Evolutionary conservation across 768 basidiomycete species (phyloP).

Genomic region (Dentipellis fragilis): DNA sequence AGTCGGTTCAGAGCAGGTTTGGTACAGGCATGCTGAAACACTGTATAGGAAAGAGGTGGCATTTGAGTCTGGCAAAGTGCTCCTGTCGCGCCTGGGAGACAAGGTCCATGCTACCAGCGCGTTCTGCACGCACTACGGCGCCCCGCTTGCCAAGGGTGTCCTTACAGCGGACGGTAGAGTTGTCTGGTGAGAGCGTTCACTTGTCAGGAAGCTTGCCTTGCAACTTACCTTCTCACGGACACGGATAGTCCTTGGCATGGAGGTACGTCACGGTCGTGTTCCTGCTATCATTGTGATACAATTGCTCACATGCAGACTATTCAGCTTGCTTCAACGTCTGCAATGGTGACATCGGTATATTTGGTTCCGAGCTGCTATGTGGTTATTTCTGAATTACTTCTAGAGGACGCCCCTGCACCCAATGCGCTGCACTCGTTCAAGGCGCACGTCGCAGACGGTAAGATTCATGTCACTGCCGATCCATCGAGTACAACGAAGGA

Average conservation of each 20-base stretch:
- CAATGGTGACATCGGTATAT: constrained; percentile 70
- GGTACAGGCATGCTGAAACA: background rate
- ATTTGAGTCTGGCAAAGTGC: constrained; percentile 70
- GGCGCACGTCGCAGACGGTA: constrained; percentile 52
- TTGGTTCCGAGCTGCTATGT: background rate
- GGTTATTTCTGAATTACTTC: constrained; percentile 10
- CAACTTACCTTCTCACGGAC: background rate
- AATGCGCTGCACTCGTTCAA: constrained; percentile 73
- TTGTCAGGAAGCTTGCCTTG: background rate
- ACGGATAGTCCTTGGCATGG: constrained; percentile 73
- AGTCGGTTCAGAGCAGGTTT: constrained; percentile 9
- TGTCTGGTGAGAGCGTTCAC: constrained; percentile 45
- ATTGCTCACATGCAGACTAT: background rate
- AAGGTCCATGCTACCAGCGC: constrained; percentile 72
- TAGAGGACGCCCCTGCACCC: constrained; percentile 86
- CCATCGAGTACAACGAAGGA: constrained; percentile 49
- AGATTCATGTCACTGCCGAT: constrained; percentile 72
- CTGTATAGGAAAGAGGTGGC: constrained; percentile 66
- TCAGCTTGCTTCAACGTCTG: constrained; percentile 82
- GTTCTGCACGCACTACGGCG: constrained; percentile 89
- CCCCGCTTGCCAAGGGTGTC: constrained; percentile 76
- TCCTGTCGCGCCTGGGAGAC: constrained; percentile 67
- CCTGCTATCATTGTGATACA: background rate
- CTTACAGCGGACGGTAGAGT: constrained; percentile 70
- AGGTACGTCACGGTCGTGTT: constrained; percentile 32